Evolutionary conservation across 2,329 filamentous ascomycete species (phyloP).

Genomic region (Epichloe glyceriae): DNA sequence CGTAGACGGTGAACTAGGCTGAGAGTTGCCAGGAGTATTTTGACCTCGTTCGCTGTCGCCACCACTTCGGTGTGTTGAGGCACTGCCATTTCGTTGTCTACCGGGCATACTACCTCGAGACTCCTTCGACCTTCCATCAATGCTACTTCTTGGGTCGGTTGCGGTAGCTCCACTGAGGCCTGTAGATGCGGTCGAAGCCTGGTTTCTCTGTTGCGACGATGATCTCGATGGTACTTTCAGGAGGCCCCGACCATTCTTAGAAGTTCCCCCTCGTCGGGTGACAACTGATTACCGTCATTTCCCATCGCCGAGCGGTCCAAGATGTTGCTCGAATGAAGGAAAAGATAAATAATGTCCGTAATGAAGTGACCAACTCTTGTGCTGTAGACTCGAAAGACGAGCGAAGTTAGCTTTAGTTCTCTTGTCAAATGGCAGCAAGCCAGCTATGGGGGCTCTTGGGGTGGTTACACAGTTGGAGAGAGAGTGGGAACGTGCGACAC

Average conservation of each 20-base stretch:
- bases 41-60: conserved; percentile 38
- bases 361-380: background rate
- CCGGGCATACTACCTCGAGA: conserved; percentile 52
- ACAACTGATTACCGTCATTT: conserved; percentile 29
- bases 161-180: conserved; percentile 47
- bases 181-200: conserved; percentile 45
- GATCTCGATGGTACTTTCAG: conserved; percentile 49
- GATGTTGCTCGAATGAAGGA: conserved; percentile 17
- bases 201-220: conserved; percentile 44
- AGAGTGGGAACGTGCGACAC: background rate
- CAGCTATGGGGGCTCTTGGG: background rate
- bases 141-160: conserved; percentile 47
- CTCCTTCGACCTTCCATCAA: conserved; percentile 51
- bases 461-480: background rate
- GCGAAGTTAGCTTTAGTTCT: background rate
- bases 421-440: background rate
- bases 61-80: conserved; percentile 50
- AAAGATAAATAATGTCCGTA: conserved; percentile 7
- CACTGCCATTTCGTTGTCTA: conserved; percentile 52
- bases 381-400: background rate
- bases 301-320: conserved; percentile 24
- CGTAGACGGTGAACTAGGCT: conserved; percentile 37
- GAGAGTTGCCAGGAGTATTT: conserved; percentile 32
- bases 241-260: conserved; percentile 38
- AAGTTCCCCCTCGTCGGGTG: conserved; percentile 28